Percentiles rank a stretch among this genome's conserved stretches.
These are phyloP conservation scores for Botrytis aclada DNA, from an alignment of 2,329 filamentous ascomycete species.

Conservation along the genomic window DNA sequence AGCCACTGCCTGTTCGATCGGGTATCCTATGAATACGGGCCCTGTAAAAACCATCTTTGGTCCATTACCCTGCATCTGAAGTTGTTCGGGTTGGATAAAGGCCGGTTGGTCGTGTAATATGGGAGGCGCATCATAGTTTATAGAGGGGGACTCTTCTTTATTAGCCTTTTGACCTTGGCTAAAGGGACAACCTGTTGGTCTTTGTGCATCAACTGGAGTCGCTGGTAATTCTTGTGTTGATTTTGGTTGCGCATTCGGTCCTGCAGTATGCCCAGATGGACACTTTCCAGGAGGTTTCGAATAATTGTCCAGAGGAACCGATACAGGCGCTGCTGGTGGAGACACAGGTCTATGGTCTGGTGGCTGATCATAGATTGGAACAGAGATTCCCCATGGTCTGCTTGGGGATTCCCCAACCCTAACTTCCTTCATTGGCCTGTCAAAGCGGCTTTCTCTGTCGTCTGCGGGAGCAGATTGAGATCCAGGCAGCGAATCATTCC, in stretches of 20 bases:
- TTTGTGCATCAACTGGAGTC: slow-evolving; percentile 10
- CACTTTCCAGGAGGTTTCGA: slow-evolving; percentile 29
- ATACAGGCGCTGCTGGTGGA: slow-evolving; percentile 53
- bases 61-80: slow-evolving; percentile 27
- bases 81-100: slow-evolving; percentile 49
- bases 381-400: slow-evolving; percentile 86
- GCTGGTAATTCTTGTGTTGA: background rate
- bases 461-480: slow-evolving; percentile 45
- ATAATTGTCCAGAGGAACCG: slow-evolving; percentile 29
- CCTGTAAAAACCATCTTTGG: slow-evolving; percentile 86
- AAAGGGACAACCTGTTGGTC: slow-evolving; percentile 51
- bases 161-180: slow-evolving; percentile 26
- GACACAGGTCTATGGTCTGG: slow-evolving; percentile 47
- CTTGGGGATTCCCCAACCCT: slow-evolving; percentile 92
- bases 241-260: slow-evolving; percentile 13
- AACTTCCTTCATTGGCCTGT: slow-evolving; percentile 81
- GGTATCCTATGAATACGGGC: slow-evolving; percentile 90
- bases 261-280: slow-evolving; percentile 41
- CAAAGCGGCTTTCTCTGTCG: slow-evolving; percentile 71
- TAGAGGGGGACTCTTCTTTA: slow-evolving; percentile 17
- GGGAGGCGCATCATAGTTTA: slow-evolving; percentile 23
- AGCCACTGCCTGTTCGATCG: slow-evolving; percentile 74
- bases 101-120: slow-evolving; percentile 45
- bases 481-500: slow-evolving; percentile 41
- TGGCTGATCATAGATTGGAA: slow-evolving; percentile 58